A percentile compares a stretch with the other conserved stretches of the same genome.
phyloP scores from a whole-genome alignment of 192 early-diverging fungal species.

The Backusella macrospora region DNA sequence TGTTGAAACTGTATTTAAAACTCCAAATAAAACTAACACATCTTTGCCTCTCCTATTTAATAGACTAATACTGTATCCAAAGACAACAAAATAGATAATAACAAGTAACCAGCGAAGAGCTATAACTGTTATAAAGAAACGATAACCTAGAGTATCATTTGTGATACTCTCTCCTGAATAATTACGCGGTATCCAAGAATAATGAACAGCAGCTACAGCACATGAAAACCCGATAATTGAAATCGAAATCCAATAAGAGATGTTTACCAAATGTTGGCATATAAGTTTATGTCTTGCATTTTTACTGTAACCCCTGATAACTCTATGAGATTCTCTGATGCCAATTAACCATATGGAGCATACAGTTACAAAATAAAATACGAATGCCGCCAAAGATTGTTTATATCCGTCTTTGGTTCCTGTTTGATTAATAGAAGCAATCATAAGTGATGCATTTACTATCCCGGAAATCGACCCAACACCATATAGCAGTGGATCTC shows the following conservation, averaged over 20 bases:
- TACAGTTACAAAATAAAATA: background rate
- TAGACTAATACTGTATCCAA: background rate
- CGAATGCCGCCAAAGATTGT: background rate
- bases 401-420: no score
- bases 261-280: background rate
- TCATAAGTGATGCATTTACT: background rate
- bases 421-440: background rate
- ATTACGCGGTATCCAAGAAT: background rate
- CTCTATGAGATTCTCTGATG: background rate
- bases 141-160: background rate
- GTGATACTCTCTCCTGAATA: background rate
- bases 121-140: background rate
- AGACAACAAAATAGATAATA: background rate
- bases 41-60: background rate
- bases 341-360: background rate
- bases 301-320: background rate
- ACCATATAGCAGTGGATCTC: background rate
- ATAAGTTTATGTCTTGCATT: background rate
- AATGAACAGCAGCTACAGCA: background rate
- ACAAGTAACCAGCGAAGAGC: background rate
- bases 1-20: background rate
- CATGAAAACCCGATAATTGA: background rate
- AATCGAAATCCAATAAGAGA: background rate
- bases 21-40: background rate
- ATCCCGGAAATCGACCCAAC: background rate